Percentiles rank a stretch among this genome's conserved stretches.
Evolutionary conservation across 306 rosid genomes (phyloP).

Genomic region (Macrotyloma uniflorum): DNA sequence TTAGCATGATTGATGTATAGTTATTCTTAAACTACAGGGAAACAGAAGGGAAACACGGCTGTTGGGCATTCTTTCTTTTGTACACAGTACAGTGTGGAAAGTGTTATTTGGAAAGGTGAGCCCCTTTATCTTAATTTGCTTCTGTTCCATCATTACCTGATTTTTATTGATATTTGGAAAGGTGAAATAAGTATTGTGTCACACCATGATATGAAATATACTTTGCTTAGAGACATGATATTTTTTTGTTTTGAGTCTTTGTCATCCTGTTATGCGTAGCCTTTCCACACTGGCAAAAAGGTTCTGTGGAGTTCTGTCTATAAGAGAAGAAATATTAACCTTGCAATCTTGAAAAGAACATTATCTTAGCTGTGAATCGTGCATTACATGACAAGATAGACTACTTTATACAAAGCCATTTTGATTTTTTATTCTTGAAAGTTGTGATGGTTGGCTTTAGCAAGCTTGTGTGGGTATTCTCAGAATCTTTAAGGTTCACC

Average conservation of each 20-base stretch:
- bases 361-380: constrained; percentile 5
- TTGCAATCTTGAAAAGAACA: background rate
- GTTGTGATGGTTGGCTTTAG: background rate
- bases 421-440: constrained; percentile 22
- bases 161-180: background rate
- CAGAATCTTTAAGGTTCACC: constrained; percentile 19
- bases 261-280: background rate
- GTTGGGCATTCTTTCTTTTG: constrained; percentile 89
- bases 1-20: constrained; percentile 19
- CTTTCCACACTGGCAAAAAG: constrained; percentile 13
- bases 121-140: background rate
- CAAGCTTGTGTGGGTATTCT: constrained; percentile 14
- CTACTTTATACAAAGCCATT: background rate
- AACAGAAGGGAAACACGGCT: constrained; percentile 95
- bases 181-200: constrained; percentile 6
- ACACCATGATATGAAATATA: constrained; percentile 20
- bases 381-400: background rate
- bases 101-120: constrained; percentile 93
- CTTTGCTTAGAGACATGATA: background rate
- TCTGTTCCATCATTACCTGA: background rate
- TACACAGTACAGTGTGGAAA: constrained; percentile 99
- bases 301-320: background rate
- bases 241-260: background rate
- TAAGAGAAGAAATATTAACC: constrained; percentile 10
- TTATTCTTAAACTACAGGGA: constrained; percentile 64